These are phyloP conservation scores for Paracoccidioides brasiliensis DNA, from an alignment of 2,329 filamentous ascomycete species.

Conservation along the genomic window DNA sequence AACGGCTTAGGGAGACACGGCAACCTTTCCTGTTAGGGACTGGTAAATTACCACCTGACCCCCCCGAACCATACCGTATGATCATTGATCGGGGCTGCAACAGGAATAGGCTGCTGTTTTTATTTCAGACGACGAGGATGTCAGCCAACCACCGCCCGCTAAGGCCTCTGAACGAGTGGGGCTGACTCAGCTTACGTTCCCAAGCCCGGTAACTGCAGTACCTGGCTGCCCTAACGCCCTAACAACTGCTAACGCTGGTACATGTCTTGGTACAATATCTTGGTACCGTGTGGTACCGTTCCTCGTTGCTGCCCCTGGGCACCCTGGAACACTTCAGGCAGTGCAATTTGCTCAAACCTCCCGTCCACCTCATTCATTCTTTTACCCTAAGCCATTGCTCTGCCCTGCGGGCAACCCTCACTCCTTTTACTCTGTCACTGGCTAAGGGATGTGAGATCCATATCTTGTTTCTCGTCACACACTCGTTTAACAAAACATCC, in stretches of 20 bases:
- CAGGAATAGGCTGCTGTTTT: background rate
- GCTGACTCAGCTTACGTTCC: no score
- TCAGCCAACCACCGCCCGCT: background rate
- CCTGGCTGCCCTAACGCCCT: background rate
- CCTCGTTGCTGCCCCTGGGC: no score
- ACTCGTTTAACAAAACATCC: background rate
- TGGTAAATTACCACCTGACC: background rate
- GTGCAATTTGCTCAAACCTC: slow-evolving; percentile 7
- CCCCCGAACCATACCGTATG: background rate
- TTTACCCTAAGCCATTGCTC: slow-evolving; percentile 3
- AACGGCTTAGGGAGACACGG: background rate
- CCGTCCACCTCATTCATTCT: slow-evolving; percentile 2
- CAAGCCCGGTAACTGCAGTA: background rate
- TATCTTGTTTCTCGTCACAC: background rate
- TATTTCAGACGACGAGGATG: background rate
- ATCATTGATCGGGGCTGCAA: background rate
- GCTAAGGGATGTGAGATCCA: background rate
- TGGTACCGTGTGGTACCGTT: no score
- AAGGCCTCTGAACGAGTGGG: no score
- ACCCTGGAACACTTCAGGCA: slow-evolving; percentile 6
- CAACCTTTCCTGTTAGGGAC: background rate
- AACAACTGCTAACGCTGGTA: no score
- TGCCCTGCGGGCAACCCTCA: background rate
- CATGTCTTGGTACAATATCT: no score
- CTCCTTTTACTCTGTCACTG: slow-evolving; percentile 6